Conservation (phyloP, 768 basidiomycete species). For the Leccinum olivaceopallidum region DNA sequence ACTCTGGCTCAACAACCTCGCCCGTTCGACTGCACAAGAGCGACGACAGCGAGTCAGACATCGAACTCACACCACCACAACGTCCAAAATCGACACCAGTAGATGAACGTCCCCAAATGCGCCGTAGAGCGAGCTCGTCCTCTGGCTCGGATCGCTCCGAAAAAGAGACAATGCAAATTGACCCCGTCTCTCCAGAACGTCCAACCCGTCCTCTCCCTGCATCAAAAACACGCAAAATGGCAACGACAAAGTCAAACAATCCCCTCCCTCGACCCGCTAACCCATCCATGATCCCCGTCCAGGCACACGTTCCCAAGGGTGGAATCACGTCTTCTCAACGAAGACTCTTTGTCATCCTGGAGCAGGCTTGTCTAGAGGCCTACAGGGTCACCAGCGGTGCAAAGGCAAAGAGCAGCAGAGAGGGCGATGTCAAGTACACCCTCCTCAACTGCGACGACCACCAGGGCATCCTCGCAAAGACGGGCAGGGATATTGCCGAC, state of each 20-base stretch:
- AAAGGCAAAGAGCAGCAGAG: conserved; percentile 52
- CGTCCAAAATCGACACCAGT: conserved; percentile 75
- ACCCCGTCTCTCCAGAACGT: conserved; percentile 36
- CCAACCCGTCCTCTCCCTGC: conserved; percentile 66
- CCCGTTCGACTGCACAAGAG: conserved; percentile 24
- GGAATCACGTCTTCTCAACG: conserved; percentile 56
- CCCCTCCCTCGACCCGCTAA: conserved; percentile 56
- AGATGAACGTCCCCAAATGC: conserved; percentile 54
- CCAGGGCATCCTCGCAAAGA: conserved; percentile 97
- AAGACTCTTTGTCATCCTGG: conserved; percentile 85
- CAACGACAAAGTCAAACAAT: conserved; percentile 34
- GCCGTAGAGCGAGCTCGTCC: conserved; percentile 44
- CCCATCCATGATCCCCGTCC: conserved; percentile 80
- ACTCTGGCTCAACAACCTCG: conserved; percentile 54
- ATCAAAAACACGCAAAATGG: conserved; percentile 56
- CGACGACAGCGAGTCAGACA: conserved; percentile 21
- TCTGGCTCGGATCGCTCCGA: conserved; percentile 37
- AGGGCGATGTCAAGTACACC: conserved; percentile 90
- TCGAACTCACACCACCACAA: conserved; percentile 50
- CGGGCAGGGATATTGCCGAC: conserved; percentile 96
- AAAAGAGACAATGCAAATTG: conserved; percentile 36
- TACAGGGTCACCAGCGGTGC: conserved; percentile 75
- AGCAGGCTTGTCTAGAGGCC: conserved; percentile 94
- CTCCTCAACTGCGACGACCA: conserved; percentile 98
- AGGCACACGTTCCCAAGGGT: conserved; percentile 69